A percentile compares a stretch with the other conserved stretches of the same genome.
Conservation (phyloP, 2,329 filamentous ascomycete species). For the Venturia pyrina region DNA sequence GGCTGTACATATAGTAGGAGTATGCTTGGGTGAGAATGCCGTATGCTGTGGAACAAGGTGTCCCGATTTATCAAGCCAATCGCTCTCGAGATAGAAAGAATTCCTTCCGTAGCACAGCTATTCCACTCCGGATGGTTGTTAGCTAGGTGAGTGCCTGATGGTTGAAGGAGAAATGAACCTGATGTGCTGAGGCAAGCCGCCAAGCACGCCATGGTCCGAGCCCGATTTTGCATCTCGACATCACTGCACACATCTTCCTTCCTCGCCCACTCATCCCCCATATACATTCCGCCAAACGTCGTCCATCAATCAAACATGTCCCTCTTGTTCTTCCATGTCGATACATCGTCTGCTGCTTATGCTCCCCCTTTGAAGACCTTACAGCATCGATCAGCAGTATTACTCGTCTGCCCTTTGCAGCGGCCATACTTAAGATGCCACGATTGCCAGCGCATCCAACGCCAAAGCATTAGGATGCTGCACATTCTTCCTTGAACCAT, state of each 20-base stretch:
- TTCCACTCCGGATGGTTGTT: neutral
- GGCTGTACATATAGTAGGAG: too few species aligned
- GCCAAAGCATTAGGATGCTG: slow-evolving; percentile 11
- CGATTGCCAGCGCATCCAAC: slow-evolving; percentile 7
- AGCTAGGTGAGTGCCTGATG: neutral
- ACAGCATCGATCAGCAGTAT: neutral
- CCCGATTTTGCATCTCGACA: neutral
- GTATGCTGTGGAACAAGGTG: neutral
- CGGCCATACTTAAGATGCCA: slow-evolving; percentile 8
- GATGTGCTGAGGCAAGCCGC: neutral
- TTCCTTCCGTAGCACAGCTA: neutral
- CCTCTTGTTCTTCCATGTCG: neutral
- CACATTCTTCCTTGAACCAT: slow-evolving; percentile 9
- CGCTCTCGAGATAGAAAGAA: neutral
- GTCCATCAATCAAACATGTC: neutral
- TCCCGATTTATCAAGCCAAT: neutral
- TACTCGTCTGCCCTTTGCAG: neutral
- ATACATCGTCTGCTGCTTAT: neutral
- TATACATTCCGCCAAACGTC: neutral
- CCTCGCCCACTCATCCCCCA: neutral
- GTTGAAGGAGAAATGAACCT: too few species aligned
- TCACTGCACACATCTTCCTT: neutral
- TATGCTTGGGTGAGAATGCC: neutral
- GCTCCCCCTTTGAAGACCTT: neutral
- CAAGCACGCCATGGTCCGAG: neutral